Evolutionary conservation across 768 basidiomycete species (phyloP).

Genomic region (Lactarius pseudohatsudake): DNA sequence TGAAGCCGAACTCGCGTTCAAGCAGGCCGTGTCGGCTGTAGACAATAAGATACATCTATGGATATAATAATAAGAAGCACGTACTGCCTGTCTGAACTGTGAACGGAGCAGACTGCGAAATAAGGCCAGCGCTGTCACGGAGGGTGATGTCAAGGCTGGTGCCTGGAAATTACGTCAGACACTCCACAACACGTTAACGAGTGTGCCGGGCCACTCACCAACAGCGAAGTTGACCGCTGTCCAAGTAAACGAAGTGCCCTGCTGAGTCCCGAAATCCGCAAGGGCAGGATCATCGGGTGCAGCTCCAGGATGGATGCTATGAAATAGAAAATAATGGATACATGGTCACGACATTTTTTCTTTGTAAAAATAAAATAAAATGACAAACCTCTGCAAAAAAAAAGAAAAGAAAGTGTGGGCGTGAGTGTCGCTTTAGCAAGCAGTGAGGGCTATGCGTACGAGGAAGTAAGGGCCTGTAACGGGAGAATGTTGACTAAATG

Average conservation of each 20-base stretch:
- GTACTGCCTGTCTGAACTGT: constrained; percentile 41
- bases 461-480: constrained; percentile 58
- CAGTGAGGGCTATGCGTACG: constrained; percentile 43
- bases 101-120: constrained; percentile 54
- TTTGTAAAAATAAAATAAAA: background rate
- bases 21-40: constrained; percentile 40
- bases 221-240: constrained; percentile 43
- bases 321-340: background rate
- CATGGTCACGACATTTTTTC: background rate
- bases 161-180: constrained; percentile 37
- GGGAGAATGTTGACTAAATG: constrained; percentile 20
- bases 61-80: constrained; percentile 17
- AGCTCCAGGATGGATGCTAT: constrained; percentile 55
- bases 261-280: constrained; percentile 45
- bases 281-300: constrained; percentile 47
- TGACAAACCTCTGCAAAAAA: constrained; percentile 41
- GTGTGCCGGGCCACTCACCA: constrained; percentile 38
- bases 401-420: background rate
- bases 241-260: constrained; percentile 53
- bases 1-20: constrained; percentile 32
- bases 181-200: background rate
- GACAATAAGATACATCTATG: background rate
- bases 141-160: constrained; percentile 56
- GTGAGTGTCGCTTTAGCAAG: background rate
- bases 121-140: constrained; percentile 56